These are phyloP conservation scores for Pugionium cornutum DNA, from an alignment of 345 rosid genomes.

Conservation along the genomic window DNA sequence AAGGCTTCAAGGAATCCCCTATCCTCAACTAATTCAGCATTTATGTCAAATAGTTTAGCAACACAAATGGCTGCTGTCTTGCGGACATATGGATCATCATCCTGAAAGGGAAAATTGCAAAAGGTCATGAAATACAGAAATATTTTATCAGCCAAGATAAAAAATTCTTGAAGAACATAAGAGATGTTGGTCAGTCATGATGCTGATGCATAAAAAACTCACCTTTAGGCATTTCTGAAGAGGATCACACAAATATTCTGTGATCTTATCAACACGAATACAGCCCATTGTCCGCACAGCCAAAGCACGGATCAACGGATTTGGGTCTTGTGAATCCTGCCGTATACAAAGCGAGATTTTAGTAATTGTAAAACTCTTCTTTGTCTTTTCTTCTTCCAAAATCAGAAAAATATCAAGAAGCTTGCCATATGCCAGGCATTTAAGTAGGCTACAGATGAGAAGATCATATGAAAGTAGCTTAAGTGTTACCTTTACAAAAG, in stretches of 20 bases:
- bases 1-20: slow-evolving; percentile 91
- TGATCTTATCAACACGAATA: slow-evolving; percentile 96
- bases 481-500: slow-evolving; percentile 79
- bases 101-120: slow-evolving; percentile 49
- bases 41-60: slow-evolving; percentile 93
- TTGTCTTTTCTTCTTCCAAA: neutral
- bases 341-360: neutral
- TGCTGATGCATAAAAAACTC: slow-evolving; percentile 3
- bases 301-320: slow-evolving; percentile 94
- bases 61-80: slow-evolving; percentile 98
- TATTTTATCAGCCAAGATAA: neutral
- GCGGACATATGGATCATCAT: slow-evolving; percentile 97
- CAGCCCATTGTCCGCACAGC: slow-evolving; percentile 99
- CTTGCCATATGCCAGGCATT: neutral
- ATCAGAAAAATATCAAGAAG: neutral
- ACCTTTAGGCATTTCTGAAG: slow-evolving; percentile 99
- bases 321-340: slow-evolving; percentile 98
- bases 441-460: neutral
- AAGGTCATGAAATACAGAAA: neutral
- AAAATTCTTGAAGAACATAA: neutral
- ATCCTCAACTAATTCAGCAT: slow-evolving; percentile 95
- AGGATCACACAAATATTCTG: slow-evolving; percentile 93
- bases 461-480: neutral
- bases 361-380: neutral
- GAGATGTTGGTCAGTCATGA: neutral